Percentiles rank a stretch among this genome's conserved stretches.
Conservation (phyloP, 139 green algal species). For the Zygnema circumcarinatum region DNA sequence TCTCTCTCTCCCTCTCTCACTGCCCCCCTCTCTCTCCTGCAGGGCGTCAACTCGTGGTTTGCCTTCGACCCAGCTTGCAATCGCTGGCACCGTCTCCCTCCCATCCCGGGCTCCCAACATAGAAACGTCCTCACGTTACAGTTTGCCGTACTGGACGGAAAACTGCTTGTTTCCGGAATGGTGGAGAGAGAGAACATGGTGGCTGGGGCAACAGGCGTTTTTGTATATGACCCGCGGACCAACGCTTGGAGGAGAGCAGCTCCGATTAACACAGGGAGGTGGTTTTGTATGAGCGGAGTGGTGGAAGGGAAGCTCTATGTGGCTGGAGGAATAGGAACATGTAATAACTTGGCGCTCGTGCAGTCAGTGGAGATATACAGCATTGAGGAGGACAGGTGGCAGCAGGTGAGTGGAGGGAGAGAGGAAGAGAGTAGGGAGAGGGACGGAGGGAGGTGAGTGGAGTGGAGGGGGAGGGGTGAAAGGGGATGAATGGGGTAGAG, state of each 20-base stretch:
- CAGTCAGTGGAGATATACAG: conserved; percentile 35
- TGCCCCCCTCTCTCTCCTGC: neutral
- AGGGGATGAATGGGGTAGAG: too few relatives aligned
- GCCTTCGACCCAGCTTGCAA: conserved; percentile 15
- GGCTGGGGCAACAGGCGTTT: conserved; percentile 13
- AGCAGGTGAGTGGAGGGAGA: conserved; percentile 32
- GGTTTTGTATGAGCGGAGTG: conserved; percentile 51
- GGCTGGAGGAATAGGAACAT: conserved; percentile 50
- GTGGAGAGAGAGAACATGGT: conserved; percentile 33
- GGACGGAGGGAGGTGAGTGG: too few relatives aligned
- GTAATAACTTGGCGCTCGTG: conserved; percentile 41
- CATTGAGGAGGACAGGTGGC: conserved; percentile 16
- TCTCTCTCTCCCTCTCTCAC: too few relatives aligned
- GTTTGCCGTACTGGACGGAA: conserved; percentile 33
- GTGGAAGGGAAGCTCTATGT: conserved; percentile 33
- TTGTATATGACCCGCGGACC: conserved; percentile 33
- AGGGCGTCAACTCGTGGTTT: conserved; percentile 37
- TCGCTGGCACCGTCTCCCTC: conserved; percentile 30
- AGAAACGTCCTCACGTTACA: conserved; percentile 49
- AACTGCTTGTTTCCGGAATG: conserved; percentile 49
- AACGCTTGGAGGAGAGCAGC: conserved; percentile 26
- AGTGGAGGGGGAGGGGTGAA: too few relatives aligned
- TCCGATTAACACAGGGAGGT: neutral
- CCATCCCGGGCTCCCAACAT: conserved; percentile 36
- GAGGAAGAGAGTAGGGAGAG: neutral